Evolutionary conservation across 495 filamentous ascomycete species (phyloP).

Genomic region (Darksidea phi): DNA sequence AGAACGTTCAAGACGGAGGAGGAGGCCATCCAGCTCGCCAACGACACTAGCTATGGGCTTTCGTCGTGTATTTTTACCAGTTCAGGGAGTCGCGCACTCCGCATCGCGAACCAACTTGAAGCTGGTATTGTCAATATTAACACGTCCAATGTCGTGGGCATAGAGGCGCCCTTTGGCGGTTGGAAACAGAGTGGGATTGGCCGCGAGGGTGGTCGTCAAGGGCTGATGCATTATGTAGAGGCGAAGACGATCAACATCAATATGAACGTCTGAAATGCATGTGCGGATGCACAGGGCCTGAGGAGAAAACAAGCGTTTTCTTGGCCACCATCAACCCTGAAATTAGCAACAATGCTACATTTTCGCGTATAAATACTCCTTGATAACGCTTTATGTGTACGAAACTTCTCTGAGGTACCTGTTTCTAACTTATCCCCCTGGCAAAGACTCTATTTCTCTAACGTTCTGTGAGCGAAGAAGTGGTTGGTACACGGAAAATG

Average conservation of each 20-base stretch:
- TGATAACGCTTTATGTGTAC: too few relatives aligned
- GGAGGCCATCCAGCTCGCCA: conserved; percentile 52
- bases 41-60: conserved; percentile 44
- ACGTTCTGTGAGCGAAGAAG: too few relatives aligned
- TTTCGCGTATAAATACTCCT: too few relatives aligned
- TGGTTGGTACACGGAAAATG: too few relatives aligned
- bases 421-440: too few relatives aligned
- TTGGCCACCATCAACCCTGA: too few relatives aligned
- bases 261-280: too few relatives aligned
- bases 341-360: too few relatives aligned
- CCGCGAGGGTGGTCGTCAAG: conserved; percentile 48
- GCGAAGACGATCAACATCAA: conserved; percentile 48
- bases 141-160: conserved; percentile 45
- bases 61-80: conserved; percentile 50
- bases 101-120: conserved; percentile 51
- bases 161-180: conserved; percentile 52
- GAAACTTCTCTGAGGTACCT: too few relatives aligned
- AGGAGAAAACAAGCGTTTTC: too few relatives aligned
- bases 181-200: conserved; percentile 54
- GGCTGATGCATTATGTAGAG: conserved; percentile 48
- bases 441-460: too few relatives aligned
- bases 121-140: conserved; percentile 58
- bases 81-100: conserved; percentile 52
- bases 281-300: too few relatives aligned
- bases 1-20: conserved; percentile 56